A percentile compares a stretch with the other conserved stretches of the same genome.
phyloP scores from a whole-genome alignment of 306 rosid species.

The Gillenia trifoliata region DNA sequence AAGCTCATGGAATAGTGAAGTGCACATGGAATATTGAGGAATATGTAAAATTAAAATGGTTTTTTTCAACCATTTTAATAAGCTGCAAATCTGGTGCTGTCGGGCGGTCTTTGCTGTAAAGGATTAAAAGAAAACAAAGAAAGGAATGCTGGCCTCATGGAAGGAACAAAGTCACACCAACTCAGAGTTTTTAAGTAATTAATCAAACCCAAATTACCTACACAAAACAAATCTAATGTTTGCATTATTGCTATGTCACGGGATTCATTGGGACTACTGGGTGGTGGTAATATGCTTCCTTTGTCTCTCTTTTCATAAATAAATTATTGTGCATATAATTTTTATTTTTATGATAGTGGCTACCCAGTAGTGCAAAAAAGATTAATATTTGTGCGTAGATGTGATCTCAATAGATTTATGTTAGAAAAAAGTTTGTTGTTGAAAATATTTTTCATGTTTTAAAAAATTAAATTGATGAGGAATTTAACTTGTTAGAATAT shows the following conservation, averaged over 20 bases:
- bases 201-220: constrained; percentile 20
- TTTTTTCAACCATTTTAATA: constrained; percentile 13
- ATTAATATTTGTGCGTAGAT: neutral
- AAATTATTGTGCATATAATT: no score
- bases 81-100: constrained; percentile 49
- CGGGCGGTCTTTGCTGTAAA: constrained; percentile 38
- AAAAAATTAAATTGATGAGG: neutral
- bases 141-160: constrained; percentile 51
- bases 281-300: constrained; percentile 6
- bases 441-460: no score
- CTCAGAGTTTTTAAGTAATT: constrained; percentile 29
- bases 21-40: constrained; percentile 60
- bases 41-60: constrained; percentile 14
- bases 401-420: neutral
- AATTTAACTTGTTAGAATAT: neutral
- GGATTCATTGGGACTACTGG: constrained; percentile 17
- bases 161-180: constrained; percentile 41
- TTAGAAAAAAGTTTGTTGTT: neutral
- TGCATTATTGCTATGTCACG: constrained; percentile 19
- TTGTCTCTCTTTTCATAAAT: neutral
- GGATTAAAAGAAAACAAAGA: constrained; percentile 31
- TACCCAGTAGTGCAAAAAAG: neutral
- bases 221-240: constrained; percentile 4
- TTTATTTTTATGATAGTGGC: neutral
- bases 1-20: constrained; percentile 53